Evolutionary conservation across 306 rosid genomes (phyloP).

Genomic region (Chamaecrista fasciculata): DNA sequence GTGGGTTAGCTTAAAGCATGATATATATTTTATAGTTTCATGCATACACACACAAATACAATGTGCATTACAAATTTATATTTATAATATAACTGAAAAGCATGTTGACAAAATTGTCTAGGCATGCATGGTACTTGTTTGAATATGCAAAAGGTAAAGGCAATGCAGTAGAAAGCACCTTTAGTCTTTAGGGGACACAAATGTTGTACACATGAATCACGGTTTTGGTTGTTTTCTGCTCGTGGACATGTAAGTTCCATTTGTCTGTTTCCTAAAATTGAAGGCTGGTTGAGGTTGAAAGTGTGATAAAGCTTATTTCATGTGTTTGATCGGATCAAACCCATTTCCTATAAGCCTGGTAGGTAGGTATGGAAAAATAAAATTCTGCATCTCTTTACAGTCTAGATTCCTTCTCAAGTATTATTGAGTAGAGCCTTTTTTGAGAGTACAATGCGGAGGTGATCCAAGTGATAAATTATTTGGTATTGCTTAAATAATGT

Average conservation of each 20-base stretch:
- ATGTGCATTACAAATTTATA: constrained; percentile 7
- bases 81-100: constrained; percentile 14
- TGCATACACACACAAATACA: constrained; percentile 6
- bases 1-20: constrained; percentile 20
- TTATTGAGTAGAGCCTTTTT: too few species aligned
- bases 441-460: too few species aligned
- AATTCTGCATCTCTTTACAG: background rate
- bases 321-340: background rate
- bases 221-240: constrained; percentile 16
- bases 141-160: constrained; percentile 28
- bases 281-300: background rate
- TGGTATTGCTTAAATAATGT: too few species aligned
- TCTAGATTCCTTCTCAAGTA: background rate
- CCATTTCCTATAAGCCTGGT: background rate
- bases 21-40: background rate
- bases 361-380: background rate
- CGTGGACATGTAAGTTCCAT: background rate
- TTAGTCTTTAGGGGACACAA: constrained; percentile 38
- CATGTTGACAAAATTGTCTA: background rate
- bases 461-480: too few species aligned
- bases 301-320: background rate
- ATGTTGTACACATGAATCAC: constrained; percentile 28
- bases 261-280: constrained; percentile 8
- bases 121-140: constrained; percentile 15
- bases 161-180: constrained; percentile 39